phyloP scores from a whole-genome alignment of 2,329 filamentous ascomycete species.

The Fusarium oxysporum region DNA sequence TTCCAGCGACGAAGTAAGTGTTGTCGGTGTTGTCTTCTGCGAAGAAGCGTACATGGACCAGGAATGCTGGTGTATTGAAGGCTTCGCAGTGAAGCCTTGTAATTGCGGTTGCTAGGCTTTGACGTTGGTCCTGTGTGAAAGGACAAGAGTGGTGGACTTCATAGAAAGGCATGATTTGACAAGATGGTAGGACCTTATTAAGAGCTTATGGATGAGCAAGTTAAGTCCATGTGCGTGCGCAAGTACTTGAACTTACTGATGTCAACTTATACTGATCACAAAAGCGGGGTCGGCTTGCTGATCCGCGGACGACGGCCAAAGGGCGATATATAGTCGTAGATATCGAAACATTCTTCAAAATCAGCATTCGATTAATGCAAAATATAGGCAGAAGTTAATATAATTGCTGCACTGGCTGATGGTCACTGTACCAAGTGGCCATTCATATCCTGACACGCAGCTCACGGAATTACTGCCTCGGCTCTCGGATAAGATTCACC shows the following conservation, averaged over 20 bases:
- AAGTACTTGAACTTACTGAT: background rate
- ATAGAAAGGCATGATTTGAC: constrained; percentile 31
- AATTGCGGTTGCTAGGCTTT: constrained; percentile 18
- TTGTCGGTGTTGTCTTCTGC: background rate
- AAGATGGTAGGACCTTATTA: too few species aligned
- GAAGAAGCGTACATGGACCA: constrained; percentile 36
- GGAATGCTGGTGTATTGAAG: constrained; percentile 31
- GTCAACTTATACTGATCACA: background rate
- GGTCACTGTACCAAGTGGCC: background rate
- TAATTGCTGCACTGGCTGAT: background rate
- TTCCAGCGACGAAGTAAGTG: constrained; percentile 30
- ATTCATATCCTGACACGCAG: background rate
- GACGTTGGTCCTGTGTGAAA: constrained; percentile 12
- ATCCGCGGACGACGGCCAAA: background rate
- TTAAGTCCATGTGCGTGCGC: too few species aligned
- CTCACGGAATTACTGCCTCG: too few species aligned
- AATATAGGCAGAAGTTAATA: too few species aligned
- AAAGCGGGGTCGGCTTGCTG: constrained; percentile 7
- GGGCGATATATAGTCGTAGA: background rate
- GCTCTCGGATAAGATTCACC: too few species aligned
- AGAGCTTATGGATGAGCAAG: too few species aligned
- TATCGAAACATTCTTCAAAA: too few species aligned
- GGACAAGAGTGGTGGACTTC: constrained; percentile 32
- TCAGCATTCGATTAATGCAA: too few species aligned
- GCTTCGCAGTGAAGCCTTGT: constrained; percentile 26